A percentile compares a stretch with the other conserved stretches of the same genome.
phyloP scores from a whole-genome alignment of 1,284 basidiomycete genomes.

The Phellinidium pouzarii region DNA sequence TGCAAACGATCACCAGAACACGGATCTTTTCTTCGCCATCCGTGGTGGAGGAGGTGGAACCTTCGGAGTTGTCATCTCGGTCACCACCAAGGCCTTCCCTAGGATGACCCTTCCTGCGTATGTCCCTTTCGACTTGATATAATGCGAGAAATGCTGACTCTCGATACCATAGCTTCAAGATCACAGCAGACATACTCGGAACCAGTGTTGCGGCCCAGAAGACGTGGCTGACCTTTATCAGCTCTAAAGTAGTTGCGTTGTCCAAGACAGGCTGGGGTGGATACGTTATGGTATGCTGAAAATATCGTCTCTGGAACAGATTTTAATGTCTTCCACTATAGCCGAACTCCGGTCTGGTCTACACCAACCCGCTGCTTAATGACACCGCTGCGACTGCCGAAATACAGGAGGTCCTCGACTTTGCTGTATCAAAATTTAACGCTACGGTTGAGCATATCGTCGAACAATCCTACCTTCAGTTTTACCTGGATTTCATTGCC shows the following conservation, averaged over 20 bases:
- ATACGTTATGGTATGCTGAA: not conserved
- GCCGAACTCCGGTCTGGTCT: not conserved
- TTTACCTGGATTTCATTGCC: not conserved
- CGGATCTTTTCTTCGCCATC: constrained; percentile 39
- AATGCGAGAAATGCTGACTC: not conserved
- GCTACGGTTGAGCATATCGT: not conserved
- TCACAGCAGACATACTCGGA: not conserved
- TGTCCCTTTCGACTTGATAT: not conserved
- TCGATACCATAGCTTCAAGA: not conserved
- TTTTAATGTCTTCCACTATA: not conserved
- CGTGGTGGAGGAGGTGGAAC: constrained; percentile 34
- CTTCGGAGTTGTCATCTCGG: constrained; percentile 30
- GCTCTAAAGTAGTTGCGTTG: not conserved
- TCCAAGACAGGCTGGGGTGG: constrained; percentile 5
- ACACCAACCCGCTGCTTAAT: not conserved
- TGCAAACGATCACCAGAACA: constrained; percentile 35
- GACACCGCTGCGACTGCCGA: not conserved
- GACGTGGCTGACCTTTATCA: not conserved
- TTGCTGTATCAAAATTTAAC: not conserved
- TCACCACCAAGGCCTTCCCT: constrained; percentile 22
- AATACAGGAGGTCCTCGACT: not conserved
- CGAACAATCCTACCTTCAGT: not conserved
- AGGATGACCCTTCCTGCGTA: not conserved
- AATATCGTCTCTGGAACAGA: not conserved
- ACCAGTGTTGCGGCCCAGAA: not conserved